Percentiles rank a stretch among this genome's conserved stretches.
phyloP scores from a whole-genome alignment of 805 yeast genomes.

The Yamadazyma takamatsuzukensis region DNA sequence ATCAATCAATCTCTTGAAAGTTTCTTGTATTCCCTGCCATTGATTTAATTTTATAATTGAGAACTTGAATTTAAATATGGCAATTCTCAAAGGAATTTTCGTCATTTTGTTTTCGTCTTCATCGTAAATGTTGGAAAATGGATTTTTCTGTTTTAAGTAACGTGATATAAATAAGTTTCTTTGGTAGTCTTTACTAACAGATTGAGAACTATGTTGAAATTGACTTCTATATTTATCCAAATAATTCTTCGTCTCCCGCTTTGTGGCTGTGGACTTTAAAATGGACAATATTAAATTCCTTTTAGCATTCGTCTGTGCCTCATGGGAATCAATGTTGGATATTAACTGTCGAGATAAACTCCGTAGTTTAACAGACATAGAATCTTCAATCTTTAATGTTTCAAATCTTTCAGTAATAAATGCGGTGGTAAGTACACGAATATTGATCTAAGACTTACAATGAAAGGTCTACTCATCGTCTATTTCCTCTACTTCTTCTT shows the following conservation, averaged over 20 bases:
- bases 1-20: constrained; percentile 50
- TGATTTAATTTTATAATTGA: constrained; percentile 25
- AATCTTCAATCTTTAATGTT: too few relatives aligned
- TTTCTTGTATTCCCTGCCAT: constrained; percentile 50
- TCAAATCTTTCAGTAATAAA: not conserved
- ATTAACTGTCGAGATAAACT: constrained; percentile 20
- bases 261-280: constrained; percentile 86
- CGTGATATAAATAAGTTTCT: constrained; percentile 31
- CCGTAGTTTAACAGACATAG: too few relatives aligned
- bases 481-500: constrained; percentile 10
- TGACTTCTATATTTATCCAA: constrained; percentile 62
- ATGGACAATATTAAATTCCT: constrained; percentile 78
- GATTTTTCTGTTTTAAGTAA: constrained; percentile 28
- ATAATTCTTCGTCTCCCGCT: constrained; percentile 84
- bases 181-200: constrained; percentile 21
- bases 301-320: constrained; percentile 42
- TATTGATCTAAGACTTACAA: too few relatives aligned
- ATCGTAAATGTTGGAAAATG: constrained; percentile 30
- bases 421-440: not conserved
- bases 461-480: too few relatives aligned
- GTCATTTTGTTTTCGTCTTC: constrained; percentile 30
- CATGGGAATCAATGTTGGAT: constrained; percentile 33
- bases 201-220: constrained; percentile 22
- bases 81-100: constrained; percentile 48
- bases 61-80: constrained; percentile 51